Conservation (phyloP, 169 alveolate genomes). For the Babesia ovis region DNA sequence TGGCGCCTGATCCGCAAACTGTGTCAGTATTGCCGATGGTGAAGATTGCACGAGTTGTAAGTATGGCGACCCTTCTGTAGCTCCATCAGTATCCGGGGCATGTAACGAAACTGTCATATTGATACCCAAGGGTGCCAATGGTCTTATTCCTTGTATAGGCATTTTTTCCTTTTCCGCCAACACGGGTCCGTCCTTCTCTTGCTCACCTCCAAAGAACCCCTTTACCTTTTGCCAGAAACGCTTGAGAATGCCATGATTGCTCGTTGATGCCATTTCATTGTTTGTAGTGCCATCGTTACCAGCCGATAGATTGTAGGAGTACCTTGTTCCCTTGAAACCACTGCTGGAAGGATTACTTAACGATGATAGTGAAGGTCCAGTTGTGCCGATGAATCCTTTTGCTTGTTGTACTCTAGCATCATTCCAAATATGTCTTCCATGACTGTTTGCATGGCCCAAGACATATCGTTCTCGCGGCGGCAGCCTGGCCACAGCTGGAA, state of each 20-base stretch:
- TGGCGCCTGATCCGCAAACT: constrained; percentile 75
- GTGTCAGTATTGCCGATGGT: constrained; percentile 72
- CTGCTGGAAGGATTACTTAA: no score
- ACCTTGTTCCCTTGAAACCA: no score
- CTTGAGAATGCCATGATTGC: not conserved
- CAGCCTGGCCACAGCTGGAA: not conserved
- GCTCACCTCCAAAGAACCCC: constrained; percentile 7
- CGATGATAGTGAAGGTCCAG: no score
- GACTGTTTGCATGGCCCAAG: no score
- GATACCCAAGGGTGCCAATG: not conserved
- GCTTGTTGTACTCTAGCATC: no score
- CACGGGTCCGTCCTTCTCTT: not conserved
- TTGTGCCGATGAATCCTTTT: no score
- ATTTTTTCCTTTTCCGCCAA: not conserved
- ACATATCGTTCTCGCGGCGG: no score
- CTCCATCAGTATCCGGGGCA: not conserved
- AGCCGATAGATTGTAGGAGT: no score
- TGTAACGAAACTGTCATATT: not conserved
- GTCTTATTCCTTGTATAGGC: not conserved
- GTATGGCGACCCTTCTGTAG: constrained; percentile 51
- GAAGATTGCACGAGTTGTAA: constrained; percentile 38
- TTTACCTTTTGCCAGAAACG: constrained; percentile 17
- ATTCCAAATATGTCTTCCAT: no score
- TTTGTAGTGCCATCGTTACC: no score
- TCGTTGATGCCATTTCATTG: not conserved